Evolutionary conservation across 75 land plant species (phyloP).

Genomic region (Cupressus sempervirens): DNA sequence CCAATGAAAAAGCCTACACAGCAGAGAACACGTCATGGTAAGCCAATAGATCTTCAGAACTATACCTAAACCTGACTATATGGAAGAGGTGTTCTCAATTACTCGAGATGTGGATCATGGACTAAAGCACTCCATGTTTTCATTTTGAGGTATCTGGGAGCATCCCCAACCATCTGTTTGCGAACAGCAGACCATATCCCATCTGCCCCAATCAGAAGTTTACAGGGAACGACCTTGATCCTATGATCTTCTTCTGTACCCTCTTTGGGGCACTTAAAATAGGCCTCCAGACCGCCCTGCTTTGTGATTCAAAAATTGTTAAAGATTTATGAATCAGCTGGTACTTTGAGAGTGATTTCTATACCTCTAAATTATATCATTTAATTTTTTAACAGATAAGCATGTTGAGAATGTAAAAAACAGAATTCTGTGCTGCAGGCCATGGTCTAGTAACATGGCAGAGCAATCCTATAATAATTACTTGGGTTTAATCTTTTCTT

Average conservation of each 20-base stretch:
- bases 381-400: neutral
- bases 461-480: too few relatives aligned
- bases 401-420: neutral
- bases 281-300: conserved; percentile 12
- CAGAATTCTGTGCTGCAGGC: neutral
- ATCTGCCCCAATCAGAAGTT: conserved; percentile 32
- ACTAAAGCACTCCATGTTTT: conserved; percentile 28
- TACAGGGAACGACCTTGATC: conserved; percentile 9
- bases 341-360: too few relatives aligned
- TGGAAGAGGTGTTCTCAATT: neutral
- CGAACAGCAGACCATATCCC: conserved; percentile 32
- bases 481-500: too few relatives aligned
- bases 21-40: neutral
- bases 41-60: neutral
- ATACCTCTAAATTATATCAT: too few relatives aligned
- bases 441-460: neutral
- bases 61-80: neutral
- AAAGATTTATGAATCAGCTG: neutral
- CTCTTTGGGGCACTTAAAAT: neutral
- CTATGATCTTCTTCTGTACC: neutral
- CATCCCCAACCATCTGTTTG: conserved; percentile 31
- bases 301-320: neutral
- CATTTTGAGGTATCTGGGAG: conserved; percentile 26
- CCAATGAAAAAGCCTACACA: conserved; percentile 3
- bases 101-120: conserved; percentile 23